Percentiles rank a stretch among this genome's conserved stretches.
Evolutionary conservation across 495 filamentous ascomycete species (phyloP).

Genomic region (Lepidopterella palustris): DNA sequence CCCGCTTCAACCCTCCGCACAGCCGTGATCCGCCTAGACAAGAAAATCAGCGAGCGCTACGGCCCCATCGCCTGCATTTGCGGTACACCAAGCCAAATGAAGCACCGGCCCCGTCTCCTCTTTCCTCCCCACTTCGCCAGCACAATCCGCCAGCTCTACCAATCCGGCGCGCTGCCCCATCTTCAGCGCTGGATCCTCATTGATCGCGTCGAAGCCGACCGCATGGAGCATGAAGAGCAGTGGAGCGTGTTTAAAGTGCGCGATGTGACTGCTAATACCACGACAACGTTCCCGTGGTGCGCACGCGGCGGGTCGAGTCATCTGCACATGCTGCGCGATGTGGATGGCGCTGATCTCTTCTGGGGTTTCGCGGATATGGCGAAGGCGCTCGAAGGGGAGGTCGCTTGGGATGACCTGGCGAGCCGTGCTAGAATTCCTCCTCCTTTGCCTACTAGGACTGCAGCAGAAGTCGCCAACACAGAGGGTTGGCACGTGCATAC

Average conservation of each 20-base stretch:
- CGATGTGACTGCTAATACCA: neutral
- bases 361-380: neutral
- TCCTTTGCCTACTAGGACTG: too few relatives aligned
- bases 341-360: neutral
- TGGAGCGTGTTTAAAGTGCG: conserved; percentile 6
- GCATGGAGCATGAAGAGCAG: neutral
- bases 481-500: too few relatives aligned
- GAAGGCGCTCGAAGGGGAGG: neutral
- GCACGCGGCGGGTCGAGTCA: neutral
- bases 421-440: too few relatives aligned
- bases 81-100: neutral
- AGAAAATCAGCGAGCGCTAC: neutral
- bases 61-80: neutral
- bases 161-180: neutral
- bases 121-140: neutral
- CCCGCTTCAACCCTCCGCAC: conserved; percentile 3
- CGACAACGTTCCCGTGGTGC: neutral
- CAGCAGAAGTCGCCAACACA: too few relatives aligned
- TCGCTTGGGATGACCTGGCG: too few relatives aligned
- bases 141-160: neutral
- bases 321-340: neutral
- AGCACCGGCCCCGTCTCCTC: neutral
- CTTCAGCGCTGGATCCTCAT: conserved; percentile 1
- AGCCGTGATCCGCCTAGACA: neutral
- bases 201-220: neutral